A percentile compares a stretch with the other conserved stretches of the same genome.
Evolutionary conservation across 179 eudicot species (phyloP).

Genomic region (Silene coronaria): DNA sequence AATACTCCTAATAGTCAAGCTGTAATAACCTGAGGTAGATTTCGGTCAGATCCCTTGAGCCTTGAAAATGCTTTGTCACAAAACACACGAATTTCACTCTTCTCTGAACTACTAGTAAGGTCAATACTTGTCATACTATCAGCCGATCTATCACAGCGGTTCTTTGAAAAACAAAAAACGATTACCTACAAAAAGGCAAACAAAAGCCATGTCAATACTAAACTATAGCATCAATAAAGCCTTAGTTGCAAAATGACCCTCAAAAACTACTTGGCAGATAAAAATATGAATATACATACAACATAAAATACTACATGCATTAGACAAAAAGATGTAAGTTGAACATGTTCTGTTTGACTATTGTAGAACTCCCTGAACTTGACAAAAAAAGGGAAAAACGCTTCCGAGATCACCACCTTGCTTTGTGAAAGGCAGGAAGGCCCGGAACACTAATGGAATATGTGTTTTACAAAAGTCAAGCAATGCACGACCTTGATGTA

Average conservation of each 20-base stretch:
- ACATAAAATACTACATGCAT: not conserved
- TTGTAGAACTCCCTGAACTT: not conserved
- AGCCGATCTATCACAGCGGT: slow-evolving; percentile 94
- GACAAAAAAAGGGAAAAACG: slow-evolving; percentile 3
- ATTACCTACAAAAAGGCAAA: slow-evolving; percentile 53
- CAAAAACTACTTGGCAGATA: not conserved
- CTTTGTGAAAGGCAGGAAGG: slow-evolving; percentile 16
- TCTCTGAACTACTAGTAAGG: slow-evolving; percentile 81
- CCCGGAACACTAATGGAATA: slow-evolving; percentile 1
- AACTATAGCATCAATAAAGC: not conserved
- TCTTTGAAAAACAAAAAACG: slow-evolving; percentile 94
- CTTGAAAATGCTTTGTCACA: slow-evolving; percentile 98
- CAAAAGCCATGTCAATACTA: not conserved
- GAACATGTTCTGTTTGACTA: not conserved
- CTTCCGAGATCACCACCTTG: not conserved
- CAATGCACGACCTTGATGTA: slow-evolving; percentile 6
- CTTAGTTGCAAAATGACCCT: not conserved
- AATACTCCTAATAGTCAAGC: not conserved
- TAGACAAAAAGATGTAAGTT: not conserved
- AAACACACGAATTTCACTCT: slow-evolving; percentile 89
- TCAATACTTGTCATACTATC: slow-evolving; percentile 69
- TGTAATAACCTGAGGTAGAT: slow-evolving; percentile 72
- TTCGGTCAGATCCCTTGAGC: slow-evolving; percentile 94
- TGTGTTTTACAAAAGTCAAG: not conserved
- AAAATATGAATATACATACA: not conserved